Evolutionary conservation across 1,284 basidiomycete species (phyloP), one percentile per base, ranked within the genome.

Genomic region (Tremellales sp.): DNA sequence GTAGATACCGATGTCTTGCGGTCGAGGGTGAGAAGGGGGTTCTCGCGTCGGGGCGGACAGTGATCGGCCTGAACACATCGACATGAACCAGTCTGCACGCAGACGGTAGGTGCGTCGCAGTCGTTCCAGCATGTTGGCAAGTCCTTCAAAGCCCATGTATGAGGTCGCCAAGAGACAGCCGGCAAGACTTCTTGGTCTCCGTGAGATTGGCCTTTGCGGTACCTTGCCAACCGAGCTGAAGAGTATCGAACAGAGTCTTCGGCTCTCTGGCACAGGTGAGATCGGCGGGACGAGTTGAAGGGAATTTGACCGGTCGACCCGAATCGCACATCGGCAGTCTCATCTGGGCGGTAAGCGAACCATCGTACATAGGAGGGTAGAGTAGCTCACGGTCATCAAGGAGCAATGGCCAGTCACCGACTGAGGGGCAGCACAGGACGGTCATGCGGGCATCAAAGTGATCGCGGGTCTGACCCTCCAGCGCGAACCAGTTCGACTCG

Each of bases 111-210:
- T 40, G 61, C 63, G 42, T 58, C 53, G 50, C 74, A 75, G 49
- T 73, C 66, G 57, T 75, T 75, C 64, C 67, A 72, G 57, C 74
- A 75, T 10, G 68, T 51, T 4, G 66, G 68, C 3, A 73, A 51
- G 21, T 64, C 56, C 42, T 62, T 65, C n/a, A 68, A 46, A 6
- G 57, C 59, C 74, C 74, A 75, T 11, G 64, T 53, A 49, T 65
- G 46, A 0, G 70, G 67, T 22, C 41, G 25, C 3, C 25, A 8
- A 31, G 29, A 31, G 15, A 31, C 29, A 24, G 24, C 23, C n/a
- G 29, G 15, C 10, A 31, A 8, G 8, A 31, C 43, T 46, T 40
- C 46, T 54, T n/a, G 46, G n/a, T n/a, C n/a, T n/a, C n/a, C n/a
- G n/a, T n/a, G n/a, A n/a, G n/a, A n/a, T n/a, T n/a, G n/a, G n/a